Evolutionary conservation across 1,284 basidiomycete genomes (phyloP), one percentile per base, ranked within the genome.

Genomic region (Lentinus polychrous): DNA sequence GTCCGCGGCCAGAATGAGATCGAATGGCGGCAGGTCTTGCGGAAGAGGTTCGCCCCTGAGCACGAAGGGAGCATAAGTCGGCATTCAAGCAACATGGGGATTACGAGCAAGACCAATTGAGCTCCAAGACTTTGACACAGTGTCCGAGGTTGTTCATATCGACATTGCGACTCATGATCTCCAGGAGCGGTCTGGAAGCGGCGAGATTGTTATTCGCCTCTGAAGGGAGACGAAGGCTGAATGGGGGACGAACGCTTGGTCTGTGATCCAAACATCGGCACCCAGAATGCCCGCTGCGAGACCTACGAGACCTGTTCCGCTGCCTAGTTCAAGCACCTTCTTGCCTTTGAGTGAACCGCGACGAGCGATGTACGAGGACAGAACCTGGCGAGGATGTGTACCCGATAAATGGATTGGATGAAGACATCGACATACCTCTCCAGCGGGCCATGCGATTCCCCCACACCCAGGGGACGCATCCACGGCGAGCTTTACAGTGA

Each of bases 361-460:
- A 49, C 77, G 72, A 11, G 79, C 71, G 34, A 94, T 69, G 64
- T 93, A 93, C 40, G 71, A 74, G 3, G 86, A 78, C 3, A 94
- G 71, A 18, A 92, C 83, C 91, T 93, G 57, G 7, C 40, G 22
- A 42, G 46, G 43, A 40, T 34, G 40, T 45, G 37, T 12, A 45
- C 43, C 11, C n/a, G n/a, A n/a, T n/a, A 15, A 43, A 5, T 8
- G 14, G 33, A 11, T 35, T 14, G 11, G 33, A 27, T 40, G 34
- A 51, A 50, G 33, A 59, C 51, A 46, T 57, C 53, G 54, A 60
- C 74, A 53, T 54, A 93, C 92, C 76, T 94, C 82, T 53, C 92
- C 93, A 11, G 93, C 88, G 3, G 91, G 91, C 93, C 93, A 96
- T 10, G 91, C 83, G 42, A 93, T 79, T 0, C 93, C 93, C 12